phyloP scores from a whole-genome alignment of 768 basidiomycete genomes.

The Lactifluus subvellereus region DNA sequence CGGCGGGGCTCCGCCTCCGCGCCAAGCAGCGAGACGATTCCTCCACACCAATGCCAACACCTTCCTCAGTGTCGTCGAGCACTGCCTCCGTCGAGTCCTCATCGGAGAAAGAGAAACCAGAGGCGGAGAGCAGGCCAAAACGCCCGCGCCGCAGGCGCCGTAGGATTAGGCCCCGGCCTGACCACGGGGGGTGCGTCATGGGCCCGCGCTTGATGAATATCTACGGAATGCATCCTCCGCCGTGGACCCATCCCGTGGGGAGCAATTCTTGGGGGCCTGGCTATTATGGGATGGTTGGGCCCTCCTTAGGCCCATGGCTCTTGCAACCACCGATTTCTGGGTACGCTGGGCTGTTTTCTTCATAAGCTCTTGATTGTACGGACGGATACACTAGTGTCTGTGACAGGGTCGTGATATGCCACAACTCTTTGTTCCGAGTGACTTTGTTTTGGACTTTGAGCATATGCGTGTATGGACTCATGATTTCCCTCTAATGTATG shows the following conservation, averaged over 20 bases:
- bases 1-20: no score
- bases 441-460: background rate
- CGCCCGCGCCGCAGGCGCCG: background rate
- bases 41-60: background rate
- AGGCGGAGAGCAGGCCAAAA: background rate
- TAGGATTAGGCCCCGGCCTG: background rate
- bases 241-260: background rate
- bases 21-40: background rate
- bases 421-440: background rate
- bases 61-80: background rate
- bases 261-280: background rate
- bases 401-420: no score
- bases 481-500: background rate
- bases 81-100: background rate
- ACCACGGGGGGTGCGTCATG: background rate
- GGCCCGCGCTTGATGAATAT: constrained; percentile 6
- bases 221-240: background rate
- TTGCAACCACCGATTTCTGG: background rate
- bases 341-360: background rate
- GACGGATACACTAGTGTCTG: background rate
- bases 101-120: background rate
- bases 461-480: background rate
- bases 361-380: background rate
- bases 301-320: background rate
- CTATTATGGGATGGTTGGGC: background rate